phyloP scores from a whole-genome alignment of 2,329 filamentous ascomycete species.

The Rutstroemia sp. region DNA sequence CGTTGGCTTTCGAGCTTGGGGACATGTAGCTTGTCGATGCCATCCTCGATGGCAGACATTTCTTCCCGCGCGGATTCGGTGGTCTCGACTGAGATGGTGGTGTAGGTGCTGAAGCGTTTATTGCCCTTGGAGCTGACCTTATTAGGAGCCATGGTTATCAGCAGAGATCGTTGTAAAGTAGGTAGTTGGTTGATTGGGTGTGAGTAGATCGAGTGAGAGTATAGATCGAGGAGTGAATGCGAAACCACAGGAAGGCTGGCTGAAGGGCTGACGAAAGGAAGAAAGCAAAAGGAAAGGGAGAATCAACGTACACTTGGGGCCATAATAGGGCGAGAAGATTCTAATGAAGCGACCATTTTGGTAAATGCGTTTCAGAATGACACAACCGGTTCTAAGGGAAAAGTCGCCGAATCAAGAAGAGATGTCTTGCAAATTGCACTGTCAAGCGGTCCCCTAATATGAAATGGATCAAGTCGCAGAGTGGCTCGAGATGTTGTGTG shows the following conservation, averaged over 20 bases:
- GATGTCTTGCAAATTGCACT: background rate
- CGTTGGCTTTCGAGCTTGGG: constrained; percentile 60
- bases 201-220: background rate
- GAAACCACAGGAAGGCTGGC: background rate
- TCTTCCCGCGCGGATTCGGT: constrained; percentile 29
- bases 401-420: background rate
- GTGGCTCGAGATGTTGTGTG: constrained; percentile 1
- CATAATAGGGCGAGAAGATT: constrained; percentile 49
- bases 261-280: background rate
- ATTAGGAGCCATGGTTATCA: constrained; percentile 31
- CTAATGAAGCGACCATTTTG: constrained; percentile 38
- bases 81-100: constrained; percentile 32
- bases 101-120: constrained; percentile 46
- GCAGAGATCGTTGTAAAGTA: background rate
- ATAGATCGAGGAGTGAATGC: background rate
- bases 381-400: background rate
- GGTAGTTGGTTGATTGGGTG: constrained; percentile 9
- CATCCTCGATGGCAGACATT: constrained; percentile 57
- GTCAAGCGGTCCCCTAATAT: background rate
- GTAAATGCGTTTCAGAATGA: constrained; percentile 5
- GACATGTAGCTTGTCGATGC: constrained; percentile 62
- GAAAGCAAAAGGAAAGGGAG: constrained; percentile 5
- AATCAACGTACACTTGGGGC: constrained; percentile 39
- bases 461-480: constrained; percentile 7
- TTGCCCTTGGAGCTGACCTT: constrained; percentile 40